Base-by-base conservation (phyloP, 2,329 filamentous ascomycete genomes). In the Neophaeococcomyces mojaviensis region DNA sequence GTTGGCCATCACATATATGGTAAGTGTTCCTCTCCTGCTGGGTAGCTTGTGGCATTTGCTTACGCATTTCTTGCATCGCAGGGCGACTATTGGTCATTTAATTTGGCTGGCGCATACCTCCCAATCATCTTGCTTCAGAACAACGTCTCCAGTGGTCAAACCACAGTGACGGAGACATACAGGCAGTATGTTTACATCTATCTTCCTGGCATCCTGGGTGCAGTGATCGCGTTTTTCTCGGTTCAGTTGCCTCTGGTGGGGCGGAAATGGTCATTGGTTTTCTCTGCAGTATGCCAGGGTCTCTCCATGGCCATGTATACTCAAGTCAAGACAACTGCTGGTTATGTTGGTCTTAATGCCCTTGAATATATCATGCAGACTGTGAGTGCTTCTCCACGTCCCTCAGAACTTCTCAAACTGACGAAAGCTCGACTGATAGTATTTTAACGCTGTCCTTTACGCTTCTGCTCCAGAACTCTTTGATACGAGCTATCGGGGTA, bases 331-430 rank as follows among this genome's bases (percentile, higher is more conserved):
- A 64, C 59, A 7, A 61, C 67, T 19, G 66, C 68, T 16, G 65
- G 64, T 16, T 72, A 74, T 55, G 68, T 73, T 35, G 70, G 70
- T 4, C 59, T 75, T 22, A 73, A 72, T 53, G 62, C 67, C n/a
- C 68, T 74, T 64, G 70, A 74, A 52, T 74, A 74, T 51, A 71
- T 74, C 50, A 73, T 74, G 59, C 72, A 75, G 51, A 49, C 49
- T 15, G 39, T 40, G 30, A 42, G 44, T 42, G 24, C 24, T 28
- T 28, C 10, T 10, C 24, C 5, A 28, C 5, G 74, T 71, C 1
- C 71, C 72, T 28, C 10, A 5, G 10, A 28, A 10, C 5, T 28
- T 6, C 24, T 28, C 24, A 28, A 28, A 28, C 24, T 28, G 24
- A 28, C 24, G 65, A 28, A 28, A 28, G 24, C 24, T 28, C 10